Evolutionary conservation across 1,139 yeast species (phyloP).

Genomic region (Magnusiomyces sp.): DNA sequence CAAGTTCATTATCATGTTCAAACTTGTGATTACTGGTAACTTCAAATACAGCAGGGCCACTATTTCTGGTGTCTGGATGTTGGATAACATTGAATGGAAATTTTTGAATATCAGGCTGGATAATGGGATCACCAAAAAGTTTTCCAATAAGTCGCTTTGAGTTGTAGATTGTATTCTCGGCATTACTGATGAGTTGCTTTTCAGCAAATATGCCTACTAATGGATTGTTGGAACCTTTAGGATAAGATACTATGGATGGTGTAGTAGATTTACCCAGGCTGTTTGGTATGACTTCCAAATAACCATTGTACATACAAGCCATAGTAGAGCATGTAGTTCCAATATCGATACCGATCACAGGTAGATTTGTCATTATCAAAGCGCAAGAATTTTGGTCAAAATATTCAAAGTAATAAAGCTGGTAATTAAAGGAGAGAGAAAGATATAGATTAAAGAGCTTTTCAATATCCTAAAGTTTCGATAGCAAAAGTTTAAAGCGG

Average conservation of each 20-base stretch:
- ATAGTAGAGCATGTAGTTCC: conserved; percentile 99
- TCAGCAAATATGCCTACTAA: conserved; percentile 98
- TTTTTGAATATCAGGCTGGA: conserved; percentile 91
- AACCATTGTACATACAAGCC: conserved; percentile 95
- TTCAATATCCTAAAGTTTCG: too few species aligned
- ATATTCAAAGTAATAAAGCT: too few species aligned
- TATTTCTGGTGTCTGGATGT: too few species aligned
- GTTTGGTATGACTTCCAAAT: conserved; percentile 94
- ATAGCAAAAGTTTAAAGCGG: too few species aligned
- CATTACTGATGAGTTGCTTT: conserved; percentile 98
- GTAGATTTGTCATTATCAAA: too few species aligned
- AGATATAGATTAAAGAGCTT: too few species aligned
- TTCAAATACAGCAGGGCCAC: conserved; percentile 99
- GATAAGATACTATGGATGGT: conserved; percentile 97
- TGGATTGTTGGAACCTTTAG: conserved; percentile 92
- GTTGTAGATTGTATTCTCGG: conserved; percentile 94
- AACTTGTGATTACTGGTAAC: conserved; percentile 80
- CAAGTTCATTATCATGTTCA: conserved; percentile 97
- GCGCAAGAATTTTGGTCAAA: too few species aligned
- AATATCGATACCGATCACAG: conserved; percentile 92
- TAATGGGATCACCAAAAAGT: conserved; percentile 92
- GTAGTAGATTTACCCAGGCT: conserved; percentile 99
- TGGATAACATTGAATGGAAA: conserved; percentile 96
- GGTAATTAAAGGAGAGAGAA: too few species aligned
- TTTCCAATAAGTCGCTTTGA: conserved; percentile 98